These are phyloP conservation scores for Ehretia macrophylla DNA, from an alignment of 257 asterid genomes.

Conservation along the genomic window DNA sequence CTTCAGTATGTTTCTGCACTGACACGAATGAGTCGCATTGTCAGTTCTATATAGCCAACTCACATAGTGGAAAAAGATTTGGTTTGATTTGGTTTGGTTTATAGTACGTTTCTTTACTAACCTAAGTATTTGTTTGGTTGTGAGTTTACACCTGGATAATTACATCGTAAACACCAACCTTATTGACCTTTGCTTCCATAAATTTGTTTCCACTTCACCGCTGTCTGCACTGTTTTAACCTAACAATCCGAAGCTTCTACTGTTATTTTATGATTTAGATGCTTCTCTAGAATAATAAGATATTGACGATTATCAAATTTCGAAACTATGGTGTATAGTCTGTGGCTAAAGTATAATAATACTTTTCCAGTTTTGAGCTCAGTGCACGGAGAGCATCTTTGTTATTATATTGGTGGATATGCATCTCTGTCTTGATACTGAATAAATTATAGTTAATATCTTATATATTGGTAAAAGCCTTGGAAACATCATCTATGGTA, in stretches of 20 bases:
- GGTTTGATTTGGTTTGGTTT: too few relatives aligned
- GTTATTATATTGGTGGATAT: conserved; percentile 16
- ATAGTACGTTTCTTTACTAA: conserved; percentile 5
- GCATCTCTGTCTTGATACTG: conserved; percentile 12
- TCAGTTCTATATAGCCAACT: too few relatives aligned
- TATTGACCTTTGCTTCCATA: conserved; percentile 14
- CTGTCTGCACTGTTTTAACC: neutral
- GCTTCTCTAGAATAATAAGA: conserved; percentile 10
- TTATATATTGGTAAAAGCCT: conserved; percentile 10
- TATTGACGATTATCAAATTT: conserved; percentile 10
- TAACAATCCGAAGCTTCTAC: too few relatives aligned
- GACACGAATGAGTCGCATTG: too few relatives aligned
- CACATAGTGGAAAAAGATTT: too few relatives aligned
- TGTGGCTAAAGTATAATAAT: conserved; percentile 14
- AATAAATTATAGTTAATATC: conserved; percentile 8
- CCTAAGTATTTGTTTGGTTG: neutral
- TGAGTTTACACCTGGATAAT: neutral
- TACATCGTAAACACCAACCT: neutral
- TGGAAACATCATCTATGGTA: conserved; percentile 6
- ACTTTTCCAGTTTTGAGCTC: conserved; percentile 17
- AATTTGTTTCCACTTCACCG: neutral
- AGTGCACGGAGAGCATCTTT: conserved; percentile 20
- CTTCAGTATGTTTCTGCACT: too few relatives aligned
- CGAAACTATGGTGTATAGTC: conserved; percentile 12
- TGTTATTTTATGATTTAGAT: conserved; percentile 12